Base-by-base conservation (phyloP, 2,329 filamentous ascomycete genomes). In the Pseudogymnoascus sp. region DNA sequence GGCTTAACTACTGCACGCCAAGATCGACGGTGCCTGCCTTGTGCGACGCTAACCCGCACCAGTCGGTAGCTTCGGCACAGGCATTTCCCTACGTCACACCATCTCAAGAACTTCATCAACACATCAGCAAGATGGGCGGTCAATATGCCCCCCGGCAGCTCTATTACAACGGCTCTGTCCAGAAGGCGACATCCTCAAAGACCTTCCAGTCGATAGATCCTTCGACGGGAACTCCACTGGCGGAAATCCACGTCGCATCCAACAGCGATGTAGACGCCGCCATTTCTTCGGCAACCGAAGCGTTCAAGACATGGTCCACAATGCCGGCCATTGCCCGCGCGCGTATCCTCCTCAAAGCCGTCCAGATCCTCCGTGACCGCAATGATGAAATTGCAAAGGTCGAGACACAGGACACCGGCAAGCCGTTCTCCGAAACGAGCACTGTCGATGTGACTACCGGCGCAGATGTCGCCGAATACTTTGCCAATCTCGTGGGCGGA, bases 381-480 rank as follows among this genome's bases (percentile, higher is more conserved):
- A 96, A 96, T 75, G 89, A 96, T 72, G 85, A 87, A 64, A 87
- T 96, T 45, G 92, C 92, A 61, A 82, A 82, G 64, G 80, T 91
- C 64, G 92, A 96, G 78, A 96, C 91, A 1, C 81, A 88, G 71
- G 92, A 96, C 75, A 96, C 92, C 0, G 92, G 92, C 73, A 96
- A 96, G 76, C 85, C 92, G 6, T 93, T 84, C 76, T 89, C 88
- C 3, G 92, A 96, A 77, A 96, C 92, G 2, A 90, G 88, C 62
- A 86, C 88, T 0, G 90, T 96, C 28, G 92, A 96, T 73, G 81
- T 96, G 21, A 83, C 88, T 45, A 95, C 91, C 0, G 91, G 92
- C 60, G 90, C 89, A 23, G 92, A 96, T 75, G 90, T 93, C 31
- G 81, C 96, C 66, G 91, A 95, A 75, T 96, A 92, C 79, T 96